Evolutionary conservation across 768 basidiomycete genomes (phyloP).

Genomic region (Lenzites betulinus): DNA sequence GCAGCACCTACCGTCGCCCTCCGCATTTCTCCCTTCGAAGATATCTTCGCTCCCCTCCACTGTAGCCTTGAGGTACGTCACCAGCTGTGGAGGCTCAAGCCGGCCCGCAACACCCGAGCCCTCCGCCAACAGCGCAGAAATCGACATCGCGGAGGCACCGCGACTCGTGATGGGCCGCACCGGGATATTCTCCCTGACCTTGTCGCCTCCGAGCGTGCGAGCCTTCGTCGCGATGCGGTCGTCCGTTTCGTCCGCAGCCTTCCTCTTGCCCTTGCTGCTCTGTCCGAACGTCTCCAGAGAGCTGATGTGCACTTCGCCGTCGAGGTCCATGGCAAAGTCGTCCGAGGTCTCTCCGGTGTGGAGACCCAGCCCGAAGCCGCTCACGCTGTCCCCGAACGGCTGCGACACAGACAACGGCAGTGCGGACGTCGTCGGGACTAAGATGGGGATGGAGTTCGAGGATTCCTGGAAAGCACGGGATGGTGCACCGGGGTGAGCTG

Average conservation of each 20-base stretch:
- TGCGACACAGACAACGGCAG: conserved; percentile 18
- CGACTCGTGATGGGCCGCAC: conserved; percentile 53
- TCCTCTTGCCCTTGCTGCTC: conserved; percentile 54
- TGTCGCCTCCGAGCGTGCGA: conserved; percentile 72
- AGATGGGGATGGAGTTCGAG: conserved; percentile 6
- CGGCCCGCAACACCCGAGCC: conserved; percentile 27
- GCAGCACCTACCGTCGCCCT: conserved; percentile 52
- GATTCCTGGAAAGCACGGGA: conserved; percentile 16
- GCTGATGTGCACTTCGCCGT: conserved; percentile 52
- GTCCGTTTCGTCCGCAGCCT: conserved; percentile 41
- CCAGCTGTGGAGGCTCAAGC: conserved; percentile 55
- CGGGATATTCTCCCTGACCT: conserved; percentile 48
- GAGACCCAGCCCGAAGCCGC: conserved; percentile 17
- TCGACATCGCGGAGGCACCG: conserved; percentile 14
- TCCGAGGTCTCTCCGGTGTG: conserved; percentile 41
- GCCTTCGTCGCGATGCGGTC: conserved; percentile 38
- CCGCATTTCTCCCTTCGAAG: conserved; percentile 80
- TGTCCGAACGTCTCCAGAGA: conserved; percentile 36
- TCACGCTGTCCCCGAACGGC: conserved; percentile 13
- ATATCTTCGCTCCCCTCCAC: conserved; percentile 69
- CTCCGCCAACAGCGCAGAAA: conserved; percentile 12
- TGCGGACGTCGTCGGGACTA: conserved; percentile 14
- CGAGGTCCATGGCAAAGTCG: conserved; percentile 49
- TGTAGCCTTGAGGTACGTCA: conserved; percentile 40
- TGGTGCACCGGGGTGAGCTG: background rate